These are phyloP conservation scores for Stephania yunnanensis DNA, from an alignment of 164 flowering plant species.

Conservation along the genomic window DNA sequence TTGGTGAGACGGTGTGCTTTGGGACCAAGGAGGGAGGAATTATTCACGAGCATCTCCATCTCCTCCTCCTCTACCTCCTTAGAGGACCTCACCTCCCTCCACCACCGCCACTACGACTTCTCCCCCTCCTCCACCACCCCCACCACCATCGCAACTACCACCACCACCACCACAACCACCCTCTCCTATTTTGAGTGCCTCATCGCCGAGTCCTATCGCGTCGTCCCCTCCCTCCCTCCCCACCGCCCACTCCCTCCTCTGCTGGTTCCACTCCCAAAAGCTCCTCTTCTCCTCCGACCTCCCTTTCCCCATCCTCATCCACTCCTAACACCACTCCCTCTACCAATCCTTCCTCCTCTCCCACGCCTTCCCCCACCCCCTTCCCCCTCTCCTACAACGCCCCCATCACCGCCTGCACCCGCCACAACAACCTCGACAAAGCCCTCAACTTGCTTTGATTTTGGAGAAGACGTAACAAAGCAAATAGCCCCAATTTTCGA, in stretches of 20 bases:
- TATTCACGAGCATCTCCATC: no score
- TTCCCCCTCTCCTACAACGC: conserved; percentile 88
- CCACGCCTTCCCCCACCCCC: no score
- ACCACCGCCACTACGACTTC: no score
- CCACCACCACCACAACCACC: conserved; percentile 31
- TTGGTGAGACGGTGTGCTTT: no score
- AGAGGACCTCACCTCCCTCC: conserved; percentile 23
- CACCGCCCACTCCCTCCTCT: conserved; percentile 61
- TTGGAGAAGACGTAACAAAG: no score
- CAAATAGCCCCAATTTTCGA: no score
- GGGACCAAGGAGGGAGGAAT: no score
- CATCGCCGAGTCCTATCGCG: conserved; percentile 73
- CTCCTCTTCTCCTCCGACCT: conserved; percentile 84
- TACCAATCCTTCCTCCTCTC: conserved; percentile 86
- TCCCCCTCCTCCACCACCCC: conserved; percentile 55
- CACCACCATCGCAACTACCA: conserved; percentile 56
- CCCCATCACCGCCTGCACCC: conserved; percentile 80
- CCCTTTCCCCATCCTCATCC: conserved; percentile 80
- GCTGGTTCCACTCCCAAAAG: conserved; percentile 77
- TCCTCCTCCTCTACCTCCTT: conserved; percentile 7
- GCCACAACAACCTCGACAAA: conserved; percentile 70
- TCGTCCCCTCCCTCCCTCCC: conserved; percentile 62
- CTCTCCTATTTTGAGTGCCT: conserved; percentile 52
- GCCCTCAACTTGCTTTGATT: conserved; percentile 76
- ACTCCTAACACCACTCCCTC: conserved; percentile 74